Base-by-base conservation (phyloP, 2,329 filamentous ascomycete genomes). In the Aspergillus costaricaensis region DNA sequence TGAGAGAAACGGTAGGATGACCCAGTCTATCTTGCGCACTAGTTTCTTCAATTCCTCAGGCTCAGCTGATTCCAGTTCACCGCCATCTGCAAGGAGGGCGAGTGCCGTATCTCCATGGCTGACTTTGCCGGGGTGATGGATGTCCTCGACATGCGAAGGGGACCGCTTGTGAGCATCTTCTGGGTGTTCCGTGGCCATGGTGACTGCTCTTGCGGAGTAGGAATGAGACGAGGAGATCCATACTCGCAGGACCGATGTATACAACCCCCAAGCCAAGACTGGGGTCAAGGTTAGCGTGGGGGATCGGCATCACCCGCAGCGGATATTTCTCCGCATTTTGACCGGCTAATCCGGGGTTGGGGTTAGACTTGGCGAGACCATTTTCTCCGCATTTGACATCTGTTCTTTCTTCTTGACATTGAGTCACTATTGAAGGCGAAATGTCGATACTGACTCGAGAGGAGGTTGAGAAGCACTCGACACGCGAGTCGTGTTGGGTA, bases 391-490 rank as follows among this genome's bases (percentile, higher is more conserved):
- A 25, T 3, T 4, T 52, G 19, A n/a, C 14, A 4, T 15, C 4
- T 25, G 17, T 32, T 14, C 17, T 17, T 54, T 9, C 10, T 21
- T 4, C 23, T 41, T 43, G 15, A n/a, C 36, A 25, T 10, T 39
- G 19, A 36, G 32, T 14, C 7, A 41, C 14, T 6, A 23, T 4
- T 6, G 9, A 12, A 25, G 2, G n/a, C 32, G 14, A 2, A 19
- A 55, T 55, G 53, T n/a, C 41, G 21, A 21, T 43, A 8, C 79
- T 84, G 58, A 83, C 81, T 0, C 68, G 78, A 4, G 72, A 80
- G 27, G 81, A 85, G 62, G 78, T 85, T 25, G 78, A 80, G 67
- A 81, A 77, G 59, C 83, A 85, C 60, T 76, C 78, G 36, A 77
- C 64, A 14, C 74, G 77, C 55, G 70, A 79, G 9, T 82, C 83